Evolutionary conservation across 169 alveolate species (phyloP).

Genomic region (Plasmodium billcollinsi): DNA sequence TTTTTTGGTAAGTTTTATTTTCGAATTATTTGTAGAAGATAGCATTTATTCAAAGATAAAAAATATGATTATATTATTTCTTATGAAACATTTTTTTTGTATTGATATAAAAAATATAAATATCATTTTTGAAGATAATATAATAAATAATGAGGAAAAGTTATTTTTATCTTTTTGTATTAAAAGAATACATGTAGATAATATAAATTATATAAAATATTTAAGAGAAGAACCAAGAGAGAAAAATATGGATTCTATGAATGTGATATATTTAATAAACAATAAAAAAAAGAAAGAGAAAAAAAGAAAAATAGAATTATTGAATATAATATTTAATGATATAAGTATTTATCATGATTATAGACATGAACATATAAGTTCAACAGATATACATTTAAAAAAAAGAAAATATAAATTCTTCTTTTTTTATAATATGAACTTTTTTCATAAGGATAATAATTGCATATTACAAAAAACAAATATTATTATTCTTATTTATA

Average conservation of each 20-base stretch:
- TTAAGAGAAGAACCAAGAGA: not conserved
- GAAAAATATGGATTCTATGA: not conserved
- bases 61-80: not conserved
- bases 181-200: slow-evolving; percentile 14
- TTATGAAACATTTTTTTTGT: slow-evolving; percentile 3
- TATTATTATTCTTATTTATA: not conserved
- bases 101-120: slow-evolving; percentile 39
- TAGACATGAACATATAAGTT: slow-evolving; percentile 25
- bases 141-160: not conserved
- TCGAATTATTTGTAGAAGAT: not conserved
- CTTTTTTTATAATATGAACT: slow-evolving; percentile 47
- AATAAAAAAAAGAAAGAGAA: not conserved
- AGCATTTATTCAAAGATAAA: not conserved
- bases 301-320: not conserved
- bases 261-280: not conserved
- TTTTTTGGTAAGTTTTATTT: not conserved
- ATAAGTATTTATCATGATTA: slow-evolving; percentile 26
- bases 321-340: not conserved
- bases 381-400: slow-evolving; percentile 2
- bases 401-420: slow-evolving; percentile 40
- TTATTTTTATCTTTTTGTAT: slow-evolving; percentile 17
- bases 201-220: slow-evolving; percentile 12
- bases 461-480: slow-evolving; percentile 24
- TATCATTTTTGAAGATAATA: slow-evolving; percentile 33
- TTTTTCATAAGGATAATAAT: slow-evolving; percentile 25